A percentile compares a stretch with the other conserved stretches of the same genome.
These are phyloP conservation scores for Rosellinia necatrix DNA, from an alignment of 2,329 filamentous ascomycete genomes.

Conservation along the genomic window DNA sequence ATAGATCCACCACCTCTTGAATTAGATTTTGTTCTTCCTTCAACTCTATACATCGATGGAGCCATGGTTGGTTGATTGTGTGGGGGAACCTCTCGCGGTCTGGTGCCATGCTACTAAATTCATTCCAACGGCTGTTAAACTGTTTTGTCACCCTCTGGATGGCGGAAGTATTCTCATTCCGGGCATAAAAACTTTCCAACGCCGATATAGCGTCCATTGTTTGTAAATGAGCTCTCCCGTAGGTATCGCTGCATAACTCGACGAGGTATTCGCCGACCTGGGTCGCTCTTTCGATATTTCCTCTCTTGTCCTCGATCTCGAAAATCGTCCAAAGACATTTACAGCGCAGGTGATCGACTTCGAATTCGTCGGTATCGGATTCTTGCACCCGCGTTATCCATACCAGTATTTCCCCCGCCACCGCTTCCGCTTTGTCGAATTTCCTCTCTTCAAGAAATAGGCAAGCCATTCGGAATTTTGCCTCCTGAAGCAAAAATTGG, in stretches of 20 bases:
- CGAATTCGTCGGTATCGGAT: constrained; percentile 6
- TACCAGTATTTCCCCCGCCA: constrained; percentile 28
- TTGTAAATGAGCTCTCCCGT: constrained; percentile 36
- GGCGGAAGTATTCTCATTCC: constrained; percentile 24
- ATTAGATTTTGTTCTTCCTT: constrained; percentile 33
- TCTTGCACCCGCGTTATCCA: constrained; percentile 32
- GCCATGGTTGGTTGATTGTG: constrained; percentile 36
- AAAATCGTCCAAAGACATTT: constrained; percentile 37
- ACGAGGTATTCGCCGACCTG: constrained; percentile 30
- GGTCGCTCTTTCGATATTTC: constrained; percentile 29
- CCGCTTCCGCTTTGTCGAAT: constrained; percentile 30
- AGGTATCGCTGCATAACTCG: constrained; percentile 29
- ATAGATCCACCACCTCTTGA: constrained; percentile 34
- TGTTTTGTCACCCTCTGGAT: constrained; percentile 26
- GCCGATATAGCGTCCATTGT: constrained; percentile 38
- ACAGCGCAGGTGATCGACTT: constrained; percentile 32
- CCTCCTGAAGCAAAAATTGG: constrained; percentile 37
- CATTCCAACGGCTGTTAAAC: constrained; percentile 31
- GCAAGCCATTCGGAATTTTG: constrained; percentile 34
- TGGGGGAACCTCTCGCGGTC: constrained; percentile 32
- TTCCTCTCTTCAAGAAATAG: constrained; percentile 27
- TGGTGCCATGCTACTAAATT: constrained; percentile 25
- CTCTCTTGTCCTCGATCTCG: constrained; percentile 33
- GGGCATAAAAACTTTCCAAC: constrained; percentile 30
- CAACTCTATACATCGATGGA: constrained; percentile 35